Evolutionary conservation across 352 stramenopile species (phyloP).

Genomic region (Thraustochytrium sp.): DNA sequence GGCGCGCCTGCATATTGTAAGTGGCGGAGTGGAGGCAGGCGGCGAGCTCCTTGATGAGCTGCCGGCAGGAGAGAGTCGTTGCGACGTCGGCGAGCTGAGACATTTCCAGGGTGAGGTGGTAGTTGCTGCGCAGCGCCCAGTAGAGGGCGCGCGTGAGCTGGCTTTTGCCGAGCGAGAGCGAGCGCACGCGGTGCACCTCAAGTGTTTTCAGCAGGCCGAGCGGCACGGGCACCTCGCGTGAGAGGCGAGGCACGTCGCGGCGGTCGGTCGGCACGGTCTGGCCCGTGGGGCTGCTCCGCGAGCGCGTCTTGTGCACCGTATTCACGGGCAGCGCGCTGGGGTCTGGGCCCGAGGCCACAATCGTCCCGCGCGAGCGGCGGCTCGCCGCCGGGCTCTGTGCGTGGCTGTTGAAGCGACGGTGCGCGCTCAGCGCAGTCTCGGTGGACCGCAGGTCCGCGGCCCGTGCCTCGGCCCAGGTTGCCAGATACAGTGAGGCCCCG

Average conservation of each 20-base stretch:
- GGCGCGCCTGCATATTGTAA: slow-evolving; percentile 25
- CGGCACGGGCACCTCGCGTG: neutral
- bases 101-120: slow-evolving; percentile 24
- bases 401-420: neutral
- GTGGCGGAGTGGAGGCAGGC: slow-evolving; percentile 1
- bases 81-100: slow-evolving; percentile 4
- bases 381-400: no score
- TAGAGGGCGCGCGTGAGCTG: slow-evolving; percentile 17
- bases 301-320: neutral
- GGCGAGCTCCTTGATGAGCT: slow-evolving; percentile 1
- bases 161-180: neutral
- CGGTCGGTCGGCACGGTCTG: neutral
- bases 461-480: neutral
- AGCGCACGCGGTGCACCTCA: neutral
- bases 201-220: neutral
- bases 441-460: neutral
- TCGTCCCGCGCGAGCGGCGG: no score
- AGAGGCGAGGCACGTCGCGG: neutral
- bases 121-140: slow-evolving; percentile 37
- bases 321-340: no score
- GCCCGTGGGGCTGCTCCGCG: neutral
- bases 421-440: neutral
- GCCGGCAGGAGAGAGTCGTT: neutral
- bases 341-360: no score
- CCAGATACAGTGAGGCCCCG: neutral